Base-by-base conservation (phyloP, 352 stramenopile genomes). In the Pythium oligandrum region DNA sequence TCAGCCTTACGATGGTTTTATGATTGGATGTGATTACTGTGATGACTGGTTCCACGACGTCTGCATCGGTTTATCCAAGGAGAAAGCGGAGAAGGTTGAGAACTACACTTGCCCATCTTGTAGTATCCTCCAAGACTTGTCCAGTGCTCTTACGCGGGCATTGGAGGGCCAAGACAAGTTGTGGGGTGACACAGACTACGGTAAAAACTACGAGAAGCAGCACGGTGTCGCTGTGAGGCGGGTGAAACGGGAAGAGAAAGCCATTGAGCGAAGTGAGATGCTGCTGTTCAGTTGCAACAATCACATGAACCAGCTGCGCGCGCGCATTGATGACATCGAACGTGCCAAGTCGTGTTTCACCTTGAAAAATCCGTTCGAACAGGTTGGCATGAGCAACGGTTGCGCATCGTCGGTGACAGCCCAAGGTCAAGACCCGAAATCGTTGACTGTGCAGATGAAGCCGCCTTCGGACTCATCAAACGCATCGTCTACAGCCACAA, bases 91-190 rank as follows among this genome's bases (percentile, higher is more conserved):
- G 56, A 97, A 97, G 49, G 85, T 96, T n/a, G 93, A 98, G 43
- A 94, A 97, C 49, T 98, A 98, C 66, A 93, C 93, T 0, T 98
- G 95, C 59, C 79, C 96, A 33, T 95, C 90, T 17, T 98, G 95
- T 62, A 89, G 68, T n/a, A 88, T 96, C 49, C 73, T 96, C n/a
- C 76, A 91, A 55, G 78, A 96, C 10, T 87, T 97, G 44, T 70
- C 83, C 46, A 61, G 59, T 9, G 79, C 86, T 55, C 61, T 95
- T 9, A 53, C 72, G 1, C 69, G 72, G 36, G 70, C 75, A 35
- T 71, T 73, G 32, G 63, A 64, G 11, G 69, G 83, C 37, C 76
- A 95, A 42, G 66, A 63, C 6, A 95, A 78, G 44, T 80, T 96
- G 63, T 93, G 88, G 60, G 86, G 78, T 37, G 67, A 83, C 38